These are phyloP conservation scores for Sequoiadendron giganteum DNA, from an alignment of 75 land plant species.

Conservation along the genomic window DNA sequence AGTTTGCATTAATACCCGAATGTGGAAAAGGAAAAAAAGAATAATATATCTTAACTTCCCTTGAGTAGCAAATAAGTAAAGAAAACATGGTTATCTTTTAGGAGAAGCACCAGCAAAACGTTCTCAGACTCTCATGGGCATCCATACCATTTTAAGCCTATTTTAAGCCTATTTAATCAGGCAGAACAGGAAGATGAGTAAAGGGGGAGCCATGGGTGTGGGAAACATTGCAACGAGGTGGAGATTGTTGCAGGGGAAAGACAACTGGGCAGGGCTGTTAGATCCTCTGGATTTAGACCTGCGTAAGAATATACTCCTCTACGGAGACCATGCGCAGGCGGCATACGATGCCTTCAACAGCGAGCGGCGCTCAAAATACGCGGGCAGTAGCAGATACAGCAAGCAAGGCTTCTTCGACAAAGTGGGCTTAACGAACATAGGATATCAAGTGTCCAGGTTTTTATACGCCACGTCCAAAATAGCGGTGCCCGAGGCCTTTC, in stretches of 20 bases:
- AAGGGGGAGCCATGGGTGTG: background rate
- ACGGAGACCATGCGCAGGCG: conserved; percentile 28
- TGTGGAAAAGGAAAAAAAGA: no score
- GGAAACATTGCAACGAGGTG: conserved; percentile 14
- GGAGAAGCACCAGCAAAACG: no score
- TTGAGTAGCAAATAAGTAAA: no score
- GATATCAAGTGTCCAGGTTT: conserved; percentile 22
- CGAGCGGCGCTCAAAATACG: conserved; percentile 26
- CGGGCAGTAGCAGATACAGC: conserved; percentile 28
- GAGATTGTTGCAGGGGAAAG: conserved; percentile 25
- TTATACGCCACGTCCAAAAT: conserved; percentile 31
- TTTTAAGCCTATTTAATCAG: no score
- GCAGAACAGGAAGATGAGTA: no score
- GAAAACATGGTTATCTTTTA: no score
- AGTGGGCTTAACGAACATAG: conserved; percentile 12
- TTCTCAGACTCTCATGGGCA: no score
- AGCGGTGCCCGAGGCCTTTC: conserved; percentile 19
- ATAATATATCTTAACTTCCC: no score
- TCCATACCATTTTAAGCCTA: no score
- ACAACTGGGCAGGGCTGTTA: conserved; percentile 25
- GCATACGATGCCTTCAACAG: conserved; percentile 32
- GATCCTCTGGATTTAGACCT: conserved; percentile 33
- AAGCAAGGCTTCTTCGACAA: conserved; percentile 25
- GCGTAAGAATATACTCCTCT: conserved; percentile 18
- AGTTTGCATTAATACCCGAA: no score